Evolutionary conservation across 1,284 basidiomycete species (phyloP), one percentile per base, ranked within the genome.

Genomic region (Cryptococcus depauperatus): DNA sequence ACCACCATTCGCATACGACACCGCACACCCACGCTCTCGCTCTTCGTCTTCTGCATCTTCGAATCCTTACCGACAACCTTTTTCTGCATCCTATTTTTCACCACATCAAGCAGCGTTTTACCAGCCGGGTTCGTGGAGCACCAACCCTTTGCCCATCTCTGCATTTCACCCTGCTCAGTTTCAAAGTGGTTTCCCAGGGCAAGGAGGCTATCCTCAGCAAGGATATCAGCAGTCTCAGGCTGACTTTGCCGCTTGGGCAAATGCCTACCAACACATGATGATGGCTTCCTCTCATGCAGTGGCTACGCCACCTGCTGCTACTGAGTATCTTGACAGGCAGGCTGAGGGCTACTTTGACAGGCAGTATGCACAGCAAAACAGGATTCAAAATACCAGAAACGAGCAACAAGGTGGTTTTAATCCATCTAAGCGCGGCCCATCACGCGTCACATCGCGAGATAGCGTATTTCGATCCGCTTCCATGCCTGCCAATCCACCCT

Each of bases 251-350:
- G 65, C 65, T 9, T 69, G 67, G 67, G 59, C 67, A 18, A 60
- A 64, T 44, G 65, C 64, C n/a, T 69, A 69, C 42, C 61, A 65
- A 39, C 65, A 66, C 22, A 68, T 68, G 65, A 59, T 60, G 40
- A 60, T 60, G 40, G 59, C 58, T 8, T 53, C 51, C 3, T 44
- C 57, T 44, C 34, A 58, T 40, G 49, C 50, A 47, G 54, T 51
- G 14, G 49, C 52, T 45, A 51, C 56, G 8, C 52, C 51, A 14
- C 41, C 55, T 18, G 21, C 51, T 13, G 16, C 42, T 16, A 33
- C 51, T 23, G 29, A 59, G 21, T 47, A 60, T 29, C 37, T 51
- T 18, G 44, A 48, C 16, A 29, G 51, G 22, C 41, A 52, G 55
- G 27, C 44, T 57, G 30, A 62, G 56, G n/a, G 29, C n/a, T 30